These are phyloP conservation scores for Candida incommunis DNA, from an alignment of 805 yeast genomes.

Conservation along the genomic window DNA sequence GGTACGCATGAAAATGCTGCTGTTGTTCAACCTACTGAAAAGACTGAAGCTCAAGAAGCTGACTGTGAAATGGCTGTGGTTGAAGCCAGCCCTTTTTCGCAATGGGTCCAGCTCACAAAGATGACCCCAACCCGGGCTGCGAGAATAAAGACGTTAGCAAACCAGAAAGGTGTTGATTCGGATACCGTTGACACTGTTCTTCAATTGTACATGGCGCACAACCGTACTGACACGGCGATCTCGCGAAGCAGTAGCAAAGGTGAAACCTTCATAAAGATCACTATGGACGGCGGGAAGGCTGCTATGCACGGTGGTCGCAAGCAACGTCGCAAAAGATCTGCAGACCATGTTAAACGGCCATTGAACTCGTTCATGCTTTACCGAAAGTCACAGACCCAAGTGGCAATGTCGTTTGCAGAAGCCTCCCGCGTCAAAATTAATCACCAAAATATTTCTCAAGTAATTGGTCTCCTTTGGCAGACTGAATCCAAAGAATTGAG, in stretches of 20 bases:
- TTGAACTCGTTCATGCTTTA: constrained; percentile 35
- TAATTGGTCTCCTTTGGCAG: constrained; percentile 32
- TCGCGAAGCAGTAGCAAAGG: background rate
- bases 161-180: background rate
- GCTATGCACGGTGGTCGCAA: background rate
- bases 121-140: background rate
- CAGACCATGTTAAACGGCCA: constrained; percentile 29
- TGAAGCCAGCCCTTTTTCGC: too few relatives aligned
- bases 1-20: too few relatives aligned
- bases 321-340: background rate
- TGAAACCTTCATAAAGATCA: background rate
- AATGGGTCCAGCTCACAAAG: background rate
- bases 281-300: background rate
- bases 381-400: constrained; percentile 29
- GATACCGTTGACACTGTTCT: background rate
- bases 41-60: too few relatives aligned
- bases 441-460: constrained; percentile 28
- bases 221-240: background rate
- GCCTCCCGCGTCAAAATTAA: constrained; percentile 22
- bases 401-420: constrained; percentile 21
- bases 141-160: background rate
- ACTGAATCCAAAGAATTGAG: constrained; percentile 26
- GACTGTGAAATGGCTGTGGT: too few relatives aligned
- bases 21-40: too few relatives aligned
- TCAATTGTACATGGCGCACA: background rate